Conservation (phyloP, 2,329 filamentous ascomycete genomes). For the Arthrobotrys sphaeroides region DNA sequence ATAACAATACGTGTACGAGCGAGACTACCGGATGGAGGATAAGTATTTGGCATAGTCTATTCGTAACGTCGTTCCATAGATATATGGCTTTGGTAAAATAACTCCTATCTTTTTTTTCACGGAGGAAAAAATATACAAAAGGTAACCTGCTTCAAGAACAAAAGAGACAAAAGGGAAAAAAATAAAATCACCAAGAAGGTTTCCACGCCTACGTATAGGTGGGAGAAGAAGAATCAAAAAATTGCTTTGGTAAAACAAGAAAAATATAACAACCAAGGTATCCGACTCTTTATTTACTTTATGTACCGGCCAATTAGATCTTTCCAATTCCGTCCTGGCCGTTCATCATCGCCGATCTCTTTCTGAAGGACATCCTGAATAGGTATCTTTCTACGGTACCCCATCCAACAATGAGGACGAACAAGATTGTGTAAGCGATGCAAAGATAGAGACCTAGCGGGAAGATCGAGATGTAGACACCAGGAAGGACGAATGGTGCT, state of each 20-base stretch:
- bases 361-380: constrained; percentile 72
- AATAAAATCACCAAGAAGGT: constrained; percentile 15
- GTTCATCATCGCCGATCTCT: constrained; percentile 61
- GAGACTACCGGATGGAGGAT: not conserved
- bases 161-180: constrained; percentile 40
- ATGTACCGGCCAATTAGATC: constrained; percentile 47
- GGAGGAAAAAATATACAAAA: constrained; percentile 16
- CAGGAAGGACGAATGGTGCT: constrained; percentile 73
- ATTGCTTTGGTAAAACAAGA: constrained; percentile 40
- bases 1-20: constrained; percentile 4
- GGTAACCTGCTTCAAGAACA: constrained; percentile 25
- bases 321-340: constrained; percentile 33
- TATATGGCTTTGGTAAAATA: constrained; percentile 40
- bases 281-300: constrained; percentile 37
- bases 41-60: constrained; percentile 47
- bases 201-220: not conserved
- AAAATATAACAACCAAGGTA: not conserved
- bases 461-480: constrained; percentile 74
- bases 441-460: constrained; percentile 76
- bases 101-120: constrained; percentile 13
- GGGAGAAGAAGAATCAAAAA: constrained; percentile 16
- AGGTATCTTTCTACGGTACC: constrained; percentile 74
- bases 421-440: constrained; percentile 70
- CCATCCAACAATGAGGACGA: constrained; percentile 69
- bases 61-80: constrained; percentile 43